These are phyloP conservation scores for Drechslerella coelobrocha DNA, from an alignment of 2,329 filamentous ascomycete genomes.

Conservation along the genomic window DNA sequence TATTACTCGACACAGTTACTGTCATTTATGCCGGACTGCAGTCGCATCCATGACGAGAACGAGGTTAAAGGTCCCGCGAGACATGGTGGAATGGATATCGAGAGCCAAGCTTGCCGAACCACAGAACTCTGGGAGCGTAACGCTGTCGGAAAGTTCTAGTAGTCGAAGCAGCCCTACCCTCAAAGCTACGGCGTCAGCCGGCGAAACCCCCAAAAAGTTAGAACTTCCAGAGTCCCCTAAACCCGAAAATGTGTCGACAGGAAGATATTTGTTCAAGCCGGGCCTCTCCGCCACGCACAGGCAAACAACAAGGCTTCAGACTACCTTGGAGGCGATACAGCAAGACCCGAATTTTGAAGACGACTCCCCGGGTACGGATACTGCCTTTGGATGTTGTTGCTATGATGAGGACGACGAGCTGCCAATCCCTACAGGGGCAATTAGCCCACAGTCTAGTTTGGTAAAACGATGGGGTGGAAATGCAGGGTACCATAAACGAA, in stretches of 20 bases:
- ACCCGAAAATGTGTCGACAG: not conserved
- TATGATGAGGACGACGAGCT: constrained; percentile 26
- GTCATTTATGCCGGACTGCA: constrained; percentile 33
- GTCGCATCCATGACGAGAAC: constrained; percentile 33
- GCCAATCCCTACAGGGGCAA: not conserved
- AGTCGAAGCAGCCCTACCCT: constrained; percentile 16
- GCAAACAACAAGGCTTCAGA: constrained; percentile 9
- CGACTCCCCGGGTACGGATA: constrained; percentile 22
- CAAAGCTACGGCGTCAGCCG: not conserved
- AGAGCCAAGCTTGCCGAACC: constrained; percentile 22
- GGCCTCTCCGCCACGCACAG: not conserved
- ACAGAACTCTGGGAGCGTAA: constrained; percentile 13
- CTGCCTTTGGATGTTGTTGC: constrained; percentile 33
- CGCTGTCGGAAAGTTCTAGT: not conserved
- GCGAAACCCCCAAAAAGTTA: too few species aligned
- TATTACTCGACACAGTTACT: constrained; percentile 24
- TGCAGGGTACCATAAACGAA: constrained; percentile 30
- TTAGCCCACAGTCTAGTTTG: constrained; percentile 2
- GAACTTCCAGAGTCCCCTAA: not conserved
- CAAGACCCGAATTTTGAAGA: constrained; percentile 32
- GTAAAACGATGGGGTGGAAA: constrained; percentile 29
- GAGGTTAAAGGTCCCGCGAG: constrained; percentile 31
- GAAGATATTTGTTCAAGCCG: not conserved
- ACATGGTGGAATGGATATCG: constrained; percentile 39
- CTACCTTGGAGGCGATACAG: constrained; percentile 29